phyloP scores from a whole-genome alignment of 176 grass and related monocot genomes.

The Carex myosuroides region DNA sequence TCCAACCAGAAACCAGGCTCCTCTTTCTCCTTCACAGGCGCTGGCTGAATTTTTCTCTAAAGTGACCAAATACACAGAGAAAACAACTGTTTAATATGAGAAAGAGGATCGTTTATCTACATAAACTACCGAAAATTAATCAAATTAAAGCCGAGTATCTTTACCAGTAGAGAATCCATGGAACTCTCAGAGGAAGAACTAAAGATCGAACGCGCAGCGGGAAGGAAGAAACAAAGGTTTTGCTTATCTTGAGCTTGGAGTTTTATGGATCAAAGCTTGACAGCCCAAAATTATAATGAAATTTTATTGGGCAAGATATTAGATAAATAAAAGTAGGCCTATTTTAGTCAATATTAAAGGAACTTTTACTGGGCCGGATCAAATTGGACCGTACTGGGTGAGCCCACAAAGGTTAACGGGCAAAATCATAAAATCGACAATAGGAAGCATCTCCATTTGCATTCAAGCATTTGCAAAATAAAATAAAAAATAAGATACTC shows the following conservation, averaged over 20 bases:
- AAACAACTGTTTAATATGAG: background rate
- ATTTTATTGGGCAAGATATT: too few relatives aligned
- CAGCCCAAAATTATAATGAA: too few relatives aligned
- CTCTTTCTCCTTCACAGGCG: background rate
- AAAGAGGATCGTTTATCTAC: background rate
- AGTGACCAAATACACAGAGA: background rate
- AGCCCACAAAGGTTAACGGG: too few relatives aligned
- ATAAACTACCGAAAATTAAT: background rate
- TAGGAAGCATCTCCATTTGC: too few relatives aligned
- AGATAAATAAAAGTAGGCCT: too few relatives aligned
- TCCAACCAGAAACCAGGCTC: slow-evolving; percentile 58
- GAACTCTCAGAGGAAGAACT: background rate
- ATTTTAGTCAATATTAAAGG: too few relatives aligned
- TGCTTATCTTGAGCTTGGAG: background rate
- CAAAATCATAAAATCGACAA: too few relatives aligned
- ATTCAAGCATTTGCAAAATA: too few relatives aligned
- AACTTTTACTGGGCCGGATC: too few relatives aligned
- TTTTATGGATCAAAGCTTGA: too few relatives aligned
- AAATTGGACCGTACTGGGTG: too few relatives aligned
- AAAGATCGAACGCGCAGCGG: background rate
- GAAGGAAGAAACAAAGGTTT: background rate
- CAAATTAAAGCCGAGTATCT: background rate
- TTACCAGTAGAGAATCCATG: slow-evolving; percentile 24
- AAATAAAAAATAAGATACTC: too few relatives aligned
- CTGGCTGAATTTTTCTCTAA: slow-evolving; percentile 12